A percentile compares a stretch with the other conserved stretches of the same genome.
phyloP scores from a whole-genome alignment of 2,329 filamentous ascomycete genomes.

The Cytospora schulzeri region DNA sequence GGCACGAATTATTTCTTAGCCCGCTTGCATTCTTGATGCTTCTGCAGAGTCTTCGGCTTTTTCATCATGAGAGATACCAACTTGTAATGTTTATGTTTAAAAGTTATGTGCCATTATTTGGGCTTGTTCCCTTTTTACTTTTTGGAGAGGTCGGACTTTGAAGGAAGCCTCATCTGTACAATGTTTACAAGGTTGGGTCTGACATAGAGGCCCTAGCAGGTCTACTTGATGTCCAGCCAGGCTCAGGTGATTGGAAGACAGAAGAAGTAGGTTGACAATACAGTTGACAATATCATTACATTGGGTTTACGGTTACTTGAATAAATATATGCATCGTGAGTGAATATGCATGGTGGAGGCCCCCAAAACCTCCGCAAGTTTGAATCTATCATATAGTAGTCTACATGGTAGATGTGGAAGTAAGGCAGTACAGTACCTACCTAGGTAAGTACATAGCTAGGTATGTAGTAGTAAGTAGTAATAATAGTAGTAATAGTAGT shows the following conservation, averaged over 20 bases:
- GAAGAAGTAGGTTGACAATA: background rate
- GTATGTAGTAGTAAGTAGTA: too few relatives aligned
- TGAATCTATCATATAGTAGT: too few relatives aligned
- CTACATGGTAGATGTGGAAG: too few relatives aligned
- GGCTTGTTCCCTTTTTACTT: background rate
- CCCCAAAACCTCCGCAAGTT: too few relatives aligned
- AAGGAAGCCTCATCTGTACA: background rate
- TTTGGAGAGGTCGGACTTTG: background rate
- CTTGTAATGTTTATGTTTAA: slow-evolving; percentile 26
- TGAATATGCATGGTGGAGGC: too few relatives aligned
- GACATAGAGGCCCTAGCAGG: background rate
- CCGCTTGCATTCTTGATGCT: background rate
- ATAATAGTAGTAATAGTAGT: too few relatives aligned
- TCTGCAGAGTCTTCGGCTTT: background rate
- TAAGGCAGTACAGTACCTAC: too few relatives aligned
- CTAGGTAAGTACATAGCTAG: too few relatives aligned
- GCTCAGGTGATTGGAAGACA: background rate
- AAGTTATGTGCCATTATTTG: slow-evolving; percentile 8
- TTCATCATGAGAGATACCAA: slow-evolving; percentile 15
- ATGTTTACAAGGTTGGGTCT: background rate
- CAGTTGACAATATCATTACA: background rate
- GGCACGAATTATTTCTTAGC: background rate
- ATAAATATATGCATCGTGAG: too few relatives aligned
- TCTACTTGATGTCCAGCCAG: background rate
- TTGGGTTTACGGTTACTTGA: too few relatives aligned